Evolutionary conservation across 2,329 filamentous ascomycete species (phyloP).

Genomic region (Neofusicoccum sp.): DNA sequence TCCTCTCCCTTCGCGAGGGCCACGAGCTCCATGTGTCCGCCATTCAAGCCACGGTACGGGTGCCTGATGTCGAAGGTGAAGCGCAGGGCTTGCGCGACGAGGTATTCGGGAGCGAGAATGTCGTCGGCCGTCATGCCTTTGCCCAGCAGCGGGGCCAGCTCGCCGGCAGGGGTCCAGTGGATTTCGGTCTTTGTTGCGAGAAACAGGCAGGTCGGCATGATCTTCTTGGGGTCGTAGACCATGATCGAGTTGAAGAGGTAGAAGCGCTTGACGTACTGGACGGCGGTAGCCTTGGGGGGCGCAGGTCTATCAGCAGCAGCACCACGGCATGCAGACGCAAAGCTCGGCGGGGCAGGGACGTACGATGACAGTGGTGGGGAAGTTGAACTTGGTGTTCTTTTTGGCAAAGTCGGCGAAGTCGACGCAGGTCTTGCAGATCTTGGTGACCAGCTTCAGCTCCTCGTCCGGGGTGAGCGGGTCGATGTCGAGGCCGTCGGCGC

Average conservation of each 20-base stretch:
- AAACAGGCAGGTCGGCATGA: slow-evolving; percentile 87
- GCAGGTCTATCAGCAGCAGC: slow-evolving; percentile 32
- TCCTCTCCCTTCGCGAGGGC: slow-evolving; percentile 63
- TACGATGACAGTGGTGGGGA: slow-evolving; percentile 14
- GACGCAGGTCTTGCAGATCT: slow-evolving; percentile 66
- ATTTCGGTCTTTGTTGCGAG: slow-evolving; percentile 93
- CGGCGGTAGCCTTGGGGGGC: slow-evolving; percentile 70
- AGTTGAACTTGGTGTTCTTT: slow-evolving; percentile 13
- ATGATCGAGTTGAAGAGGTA: slow-evolving; percentile 94
- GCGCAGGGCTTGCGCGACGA: slow-evolving; percentile 85
- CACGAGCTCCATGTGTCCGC: slow-evolving; percentile 77
- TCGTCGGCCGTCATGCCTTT: slow-evolving; percentile 67
- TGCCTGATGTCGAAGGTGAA: slow-evolving; percentile 94
- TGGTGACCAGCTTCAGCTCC: slow-evolving; percentile 76
- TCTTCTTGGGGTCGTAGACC: slow-evolving; percentile 88
- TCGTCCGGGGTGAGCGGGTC: slow-evolving; percentile 81
- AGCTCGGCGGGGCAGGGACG: background rate
- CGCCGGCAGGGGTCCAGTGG: slow-evolving; percentile 65
- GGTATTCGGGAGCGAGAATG: slow-evolving; percentile 86
- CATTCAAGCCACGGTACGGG: slow-evolving; percentile 83
- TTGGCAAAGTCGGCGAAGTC: slow-evolving; percentile 34
- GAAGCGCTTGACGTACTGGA: slow-evolving; percentile 89
- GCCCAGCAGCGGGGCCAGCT: slow-evolving; percentile 66
- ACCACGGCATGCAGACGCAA: too few species aligned
- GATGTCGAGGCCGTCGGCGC: slow-evolving; percentile 50